Percentiles rank a stretch among this genome's conserved stretches.
These are phyloP conservation scores for Drechslerella stenobrocha DNA, from an alignment of 2,329 filamentous ascomycete species.

Conservation along the genomic window DNA sequence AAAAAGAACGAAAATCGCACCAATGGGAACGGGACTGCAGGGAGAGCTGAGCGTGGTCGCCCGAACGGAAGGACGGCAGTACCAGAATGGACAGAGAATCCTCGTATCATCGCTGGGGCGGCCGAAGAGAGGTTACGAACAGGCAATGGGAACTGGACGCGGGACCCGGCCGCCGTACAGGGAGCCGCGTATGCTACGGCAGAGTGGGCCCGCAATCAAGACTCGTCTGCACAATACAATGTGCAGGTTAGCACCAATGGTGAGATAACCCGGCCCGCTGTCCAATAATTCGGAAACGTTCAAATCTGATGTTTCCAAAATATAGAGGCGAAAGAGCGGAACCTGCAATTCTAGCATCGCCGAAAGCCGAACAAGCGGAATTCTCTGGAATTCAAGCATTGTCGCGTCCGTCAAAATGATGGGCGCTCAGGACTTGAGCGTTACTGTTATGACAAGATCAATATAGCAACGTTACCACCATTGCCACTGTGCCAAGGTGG, in stretches of 20 bases:
- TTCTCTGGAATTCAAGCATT: neutral
- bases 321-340: constrained; percentile 1
- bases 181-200: constrained; percentile 1
- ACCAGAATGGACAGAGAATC: neutral
- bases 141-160: neutral
- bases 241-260: neutral
- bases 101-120: neutral
- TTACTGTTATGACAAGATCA: neutral
- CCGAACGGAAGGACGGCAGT: neutral
- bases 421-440: neutral
- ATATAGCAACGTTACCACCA: neutral
- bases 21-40: neutral
- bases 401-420: neutral
- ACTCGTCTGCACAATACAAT: neutral
- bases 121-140: neutral
- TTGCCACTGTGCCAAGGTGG: too few species aligned
- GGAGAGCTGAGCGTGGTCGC: neutral
- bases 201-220: constrained; percentile 1
- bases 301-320: neutral
- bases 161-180: neutral
- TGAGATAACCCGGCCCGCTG: constrained; percentile 1
- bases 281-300: neutral
- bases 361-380: neutral
- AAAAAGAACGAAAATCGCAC: constrained; percentile 17
- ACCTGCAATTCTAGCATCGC: neutral